phyloP scores from a whole-genome alignment of 495 filamentous ascomycete genomes.

The Neurospora sp. region DNA sequence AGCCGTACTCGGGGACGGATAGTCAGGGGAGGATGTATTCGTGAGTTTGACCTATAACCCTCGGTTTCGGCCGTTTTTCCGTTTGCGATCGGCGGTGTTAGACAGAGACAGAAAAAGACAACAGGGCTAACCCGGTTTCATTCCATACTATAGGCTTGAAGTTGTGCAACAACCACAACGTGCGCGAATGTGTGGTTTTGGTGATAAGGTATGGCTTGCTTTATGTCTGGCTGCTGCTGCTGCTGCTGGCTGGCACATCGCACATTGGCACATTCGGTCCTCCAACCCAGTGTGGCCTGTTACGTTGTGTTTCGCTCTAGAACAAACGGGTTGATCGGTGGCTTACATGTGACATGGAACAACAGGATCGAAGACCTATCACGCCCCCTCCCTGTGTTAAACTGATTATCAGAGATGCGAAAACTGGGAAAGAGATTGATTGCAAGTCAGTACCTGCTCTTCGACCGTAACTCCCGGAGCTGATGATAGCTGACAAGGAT shows the following conservation, averaged over 20 bases:
- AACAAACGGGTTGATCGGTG: background rate
- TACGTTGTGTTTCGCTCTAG: background rate
- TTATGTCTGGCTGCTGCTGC: background rate
- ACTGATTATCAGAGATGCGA: conserved; percentile 68
- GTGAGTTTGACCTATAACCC: conserved; percentile 12
- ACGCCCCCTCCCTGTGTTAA: conserved; percentile 90
- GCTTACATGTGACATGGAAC: conserved; percentile 1
- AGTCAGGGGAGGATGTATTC: conserved; percentile 17
- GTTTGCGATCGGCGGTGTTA: background rate
- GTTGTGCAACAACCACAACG: conserved; percentile 89
- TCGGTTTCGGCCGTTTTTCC: background rate
- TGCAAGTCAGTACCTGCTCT: conserved; percentile 55
- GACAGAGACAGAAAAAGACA: background rate
- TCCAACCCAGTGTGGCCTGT: background rate
- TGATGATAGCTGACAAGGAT: background rate
- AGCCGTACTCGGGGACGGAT: conserved; percentile 20
- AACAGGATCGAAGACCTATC: conserved; percentile 85
- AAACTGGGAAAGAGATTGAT: conserved; percentile 78
- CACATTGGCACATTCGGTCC: background rate
- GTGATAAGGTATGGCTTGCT: conserved; percentile 66
- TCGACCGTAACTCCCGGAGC: background rate
- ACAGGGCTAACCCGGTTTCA: conserved; percentile 2
- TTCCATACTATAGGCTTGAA: conserved; percentile 45
- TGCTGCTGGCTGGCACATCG: background rate
- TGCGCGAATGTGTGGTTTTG: conserved; percentile 98